Evolutionary conservation across 108 stramenopile species (phyloP), one percentile per base, ranked within the genome.

Genomic region (Skeletonema costatum): DNA sequence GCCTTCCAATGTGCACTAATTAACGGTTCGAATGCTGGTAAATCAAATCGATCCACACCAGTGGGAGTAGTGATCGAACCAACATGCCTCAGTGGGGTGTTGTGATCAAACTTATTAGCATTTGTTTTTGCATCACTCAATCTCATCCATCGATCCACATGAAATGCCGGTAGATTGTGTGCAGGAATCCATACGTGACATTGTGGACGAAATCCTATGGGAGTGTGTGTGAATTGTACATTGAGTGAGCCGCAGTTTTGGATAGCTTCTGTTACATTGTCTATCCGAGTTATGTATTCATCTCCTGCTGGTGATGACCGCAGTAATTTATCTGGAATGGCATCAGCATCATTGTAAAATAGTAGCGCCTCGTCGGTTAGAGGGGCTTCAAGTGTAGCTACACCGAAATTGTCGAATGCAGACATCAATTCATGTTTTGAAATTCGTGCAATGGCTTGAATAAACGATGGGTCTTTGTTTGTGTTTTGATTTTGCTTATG

Each of bases 191-290:
- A 66, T 8, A 66, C 11, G 21, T 66, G 65, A 66, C 65, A 66
- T 41, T 41, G 36, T n/a, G 65, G 65, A 30, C 6, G 41, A 42
- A 41, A 29, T 41, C 65, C 65, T 17, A 25, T 2, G 3, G 65
- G 65, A 11, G 36, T 66, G 7, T 66, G 65, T 19, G 65, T 30
- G 39, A 44, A 66, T 66, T 66, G 65, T 10, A 66, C 21, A 66
- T 66, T 66, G 65, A 66, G 65, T 16, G 38, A 29, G 41, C 35
- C 65, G 11, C 65, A 66, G 9, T 66, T 66, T 66, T 66, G 39
- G 17, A 66, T 38, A 41, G 65, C 65, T 16, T 35, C 39, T 5
- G 65, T 66, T 30, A 66, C 14, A 25, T 66, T 66, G 33, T 35
- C 35, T 14, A 66, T 42, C 14, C 41, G 36, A 25, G 65, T 13